Evolutionary conservation across 1,139 yeast species (phyloP), one percentile per base, ranked within the genome.

Genomic region (Hyphopichia khmerensis): DNA sequence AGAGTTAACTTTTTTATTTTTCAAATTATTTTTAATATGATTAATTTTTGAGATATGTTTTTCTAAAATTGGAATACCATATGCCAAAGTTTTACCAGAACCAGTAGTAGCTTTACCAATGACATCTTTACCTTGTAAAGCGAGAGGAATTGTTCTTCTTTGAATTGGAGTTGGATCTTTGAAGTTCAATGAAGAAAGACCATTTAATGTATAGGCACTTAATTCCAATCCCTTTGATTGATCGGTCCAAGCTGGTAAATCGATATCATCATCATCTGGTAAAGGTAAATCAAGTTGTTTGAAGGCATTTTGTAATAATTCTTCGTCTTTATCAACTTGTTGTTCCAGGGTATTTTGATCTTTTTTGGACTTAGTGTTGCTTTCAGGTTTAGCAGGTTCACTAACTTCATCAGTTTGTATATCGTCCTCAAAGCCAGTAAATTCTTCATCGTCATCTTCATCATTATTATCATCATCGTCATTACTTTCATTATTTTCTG

Each of bases 41-140:
- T 52, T 50, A 30, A 63, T 45, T 19, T 67, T 61, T 7, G 59
- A 42, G 14, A 81, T 56, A 40, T 82, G 71, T 42, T 76, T 77
- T 57, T 95, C 96, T 45, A 93, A 64, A 23, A 95, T 84, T n/a
- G 99, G 98, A 21, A 93, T 79, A 39, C 97, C 97, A 60, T 89
- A 93, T 0, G 99, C 99, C 44, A 91, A 71, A 0, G 99, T 93
- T 59, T 93, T 93, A 73, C 99, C 99, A 0, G 96, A 89, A 60
- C 99, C 99, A 1, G 99, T 95, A 8, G 95, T 85, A 10, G 99
- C 99, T 57, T 93, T 95, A 44, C 99, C 99, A 50, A 95, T 81
- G 9, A 93, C 79, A 62, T 93, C 98, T 39, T 74, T 75, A 5
- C 93, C 95, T 30, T 73, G 69, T 13, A 87, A 49, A 3, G 95